These are phyloP conservation scores for Penicillium sp. DNA, from an alignment of 2,329 filamentous ascomycete genomes.

Conservation along the genomic window DNA sequence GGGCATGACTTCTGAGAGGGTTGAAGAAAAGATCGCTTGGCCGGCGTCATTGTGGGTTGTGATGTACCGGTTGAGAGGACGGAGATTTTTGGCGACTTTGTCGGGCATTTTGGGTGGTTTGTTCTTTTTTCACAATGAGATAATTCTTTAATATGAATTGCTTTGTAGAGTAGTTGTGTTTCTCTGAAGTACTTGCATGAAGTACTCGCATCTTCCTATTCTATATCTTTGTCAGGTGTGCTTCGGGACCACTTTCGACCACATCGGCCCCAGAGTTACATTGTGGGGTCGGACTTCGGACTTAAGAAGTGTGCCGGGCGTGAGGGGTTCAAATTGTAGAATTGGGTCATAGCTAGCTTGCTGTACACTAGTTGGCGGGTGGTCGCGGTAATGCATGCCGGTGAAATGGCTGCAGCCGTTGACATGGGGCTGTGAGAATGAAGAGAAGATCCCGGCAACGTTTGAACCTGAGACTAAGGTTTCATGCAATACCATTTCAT, in stretches of 20 bases:
- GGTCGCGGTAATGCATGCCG: background rate
- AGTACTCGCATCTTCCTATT: background rate
- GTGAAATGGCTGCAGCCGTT: background rate
- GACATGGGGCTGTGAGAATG: background rate
- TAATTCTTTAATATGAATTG: background rate
- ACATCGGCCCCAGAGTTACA: conserved; percentile 11
- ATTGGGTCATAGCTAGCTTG: background rate
- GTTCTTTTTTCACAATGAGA: background rate
- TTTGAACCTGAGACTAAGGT: too few species aligned
- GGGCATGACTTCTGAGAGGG: conserved; percentile 23
- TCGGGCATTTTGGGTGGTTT: conserved; percentile 1
- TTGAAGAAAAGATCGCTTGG: conserved; percentile 35
- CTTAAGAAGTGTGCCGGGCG: background rate
- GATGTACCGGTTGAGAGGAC: conserved; percentile 30
- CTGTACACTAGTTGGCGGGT: background rate
- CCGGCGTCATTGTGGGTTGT: conserved; percentile 36
- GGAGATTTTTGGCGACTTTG: conserved; percentile 29
- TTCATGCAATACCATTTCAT: too few species aligned
- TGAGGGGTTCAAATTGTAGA: background rate
- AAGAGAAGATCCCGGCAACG: background rate
- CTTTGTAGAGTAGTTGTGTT: background rate
- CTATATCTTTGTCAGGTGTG: conserved; percentile 10
- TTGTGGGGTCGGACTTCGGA: conserved; percentile 1
- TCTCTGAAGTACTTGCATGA: background rate
- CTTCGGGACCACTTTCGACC: conserved; percentile 27